These are phyloP conservation scores for Lactifluus pinguis DNA, from an alignment of 768 basidiomycete genomes.

Conservation along the genomic window DNA sequence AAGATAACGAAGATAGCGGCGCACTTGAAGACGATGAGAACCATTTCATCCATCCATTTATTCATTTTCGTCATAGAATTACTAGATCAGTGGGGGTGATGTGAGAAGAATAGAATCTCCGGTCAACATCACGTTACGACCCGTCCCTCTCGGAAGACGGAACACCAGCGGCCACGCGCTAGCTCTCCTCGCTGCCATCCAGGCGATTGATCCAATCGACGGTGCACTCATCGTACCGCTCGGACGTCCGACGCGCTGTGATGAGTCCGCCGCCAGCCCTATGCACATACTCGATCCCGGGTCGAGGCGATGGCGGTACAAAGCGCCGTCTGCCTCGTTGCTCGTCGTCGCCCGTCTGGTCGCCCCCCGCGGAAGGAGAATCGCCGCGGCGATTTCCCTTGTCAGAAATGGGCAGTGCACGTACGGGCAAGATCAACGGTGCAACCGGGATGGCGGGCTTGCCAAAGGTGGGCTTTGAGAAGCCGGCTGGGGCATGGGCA, in stretches of 20 bases:
- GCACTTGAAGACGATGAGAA: neutral
- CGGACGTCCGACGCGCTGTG: constrained; percentile 1
- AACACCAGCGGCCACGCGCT: neutral
- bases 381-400: neutral
- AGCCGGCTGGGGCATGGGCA: neutral
- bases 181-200: neutral
- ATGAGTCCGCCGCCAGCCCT: constrained; percentile 5
- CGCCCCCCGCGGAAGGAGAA: neutral
- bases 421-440: neutral
- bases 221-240: neutral
- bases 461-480: neutral
- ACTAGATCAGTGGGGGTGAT: neutral
- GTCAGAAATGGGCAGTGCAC: neutral
- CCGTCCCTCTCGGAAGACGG: neutral
- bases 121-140: neutral
- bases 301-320: constrained; percentile 1
- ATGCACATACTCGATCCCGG: constrained; percentile 8
- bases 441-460: neutral
- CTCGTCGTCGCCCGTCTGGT: neutral
- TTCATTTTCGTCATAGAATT: neutral
- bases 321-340: neutral
- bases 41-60: neutral
- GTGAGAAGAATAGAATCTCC: neutral
- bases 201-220: constrained; percentile 5
- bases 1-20: constrained; percentile 7